phyloP scores from a whole-genome alignment of 202 grass and related monocot genomes.

The Panicum virgatum region DNA sequence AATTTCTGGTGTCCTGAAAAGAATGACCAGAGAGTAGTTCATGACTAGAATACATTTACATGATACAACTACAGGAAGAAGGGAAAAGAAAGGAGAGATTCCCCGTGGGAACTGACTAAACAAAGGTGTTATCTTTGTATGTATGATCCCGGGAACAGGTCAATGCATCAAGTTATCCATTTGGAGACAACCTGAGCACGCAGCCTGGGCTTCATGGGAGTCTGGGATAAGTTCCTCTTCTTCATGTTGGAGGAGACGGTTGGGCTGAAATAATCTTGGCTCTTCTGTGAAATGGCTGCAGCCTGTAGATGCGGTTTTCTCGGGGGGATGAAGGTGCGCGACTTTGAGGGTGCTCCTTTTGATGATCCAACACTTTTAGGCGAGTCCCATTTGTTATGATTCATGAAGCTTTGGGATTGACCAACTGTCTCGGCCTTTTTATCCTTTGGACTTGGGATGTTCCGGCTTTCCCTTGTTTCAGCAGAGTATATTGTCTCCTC shows the following conservation, averaged over 20 bases:
- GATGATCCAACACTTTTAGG: constrained; percentile 56
- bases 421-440: constrained; percentile 53
- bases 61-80: constrained; percentile 4
- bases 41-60: constrained; percentile 53
- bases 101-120: constrained; percentile 10
- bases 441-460: constrained; percentile 74
- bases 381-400: constrained; percentile 69
- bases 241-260: constrained; percentile 79
- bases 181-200: constrained; percentile 57
- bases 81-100: constrained; percentile 5
- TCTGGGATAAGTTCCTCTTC: constrained; percentile 63
- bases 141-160: constrained; percentile 10
- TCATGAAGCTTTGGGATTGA: constrained; percentile 64
- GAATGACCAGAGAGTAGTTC: constrained; percentile 34
- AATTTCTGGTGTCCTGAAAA: constrained; percentile 30
- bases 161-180: constrained; percentile 51
- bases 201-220: constrained; percentile 60
- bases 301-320: constrained; percentile 69
- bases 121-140: constrained; percentile 35
- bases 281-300: constrained; percentile 65
- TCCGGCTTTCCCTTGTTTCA: constrained; percentile 89
- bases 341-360: constrained; percentile 46
- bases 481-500: constrained; percentile 86
- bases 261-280: constrained; percentile 77
- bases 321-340: constrained; percentile 61